phyloP scores from a whole-genome alignment of 176 grass and related monocot genomes.

The Areca catechu region DNA sequence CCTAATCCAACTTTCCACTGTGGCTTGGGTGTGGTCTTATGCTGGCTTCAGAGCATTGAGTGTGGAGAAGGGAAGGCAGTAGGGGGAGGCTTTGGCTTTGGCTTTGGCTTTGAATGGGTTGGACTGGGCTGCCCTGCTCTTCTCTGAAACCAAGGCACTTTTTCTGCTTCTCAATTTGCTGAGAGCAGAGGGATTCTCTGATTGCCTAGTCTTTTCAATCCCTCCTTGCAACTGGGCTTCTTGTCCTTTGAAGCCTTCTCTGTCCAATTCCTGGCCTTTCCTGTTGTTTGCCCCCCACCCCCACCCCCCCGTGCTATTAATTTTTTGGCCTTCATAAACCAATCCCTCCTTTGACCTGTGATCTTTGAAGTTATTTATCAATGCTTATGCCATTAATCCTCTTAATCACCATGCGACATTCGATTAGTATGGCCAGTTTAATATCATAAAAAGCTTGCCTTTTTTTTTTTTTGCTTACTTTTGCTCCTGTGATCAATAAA shows the following conservation, averaged over 20 bases:
- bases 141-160: constrained; percentile 5
- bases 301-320: background rate
- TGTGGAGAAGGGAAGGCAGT: no score
- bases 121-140: background rate
- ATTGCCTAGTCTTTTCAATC: constrained; percentile 17
- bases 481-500: constrained; percentile 5
- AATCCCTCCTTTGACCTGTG: no score
- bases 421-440: background rate
- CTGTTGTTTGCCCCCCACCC: background rate
- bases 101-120: constrained; percentile 4
- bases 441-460: background rate
- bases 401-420: background rate
- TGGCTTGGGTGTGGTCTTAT: background rate
- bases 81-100: background rate
- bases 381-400: no score
- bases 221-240: constrained; percentile 1
- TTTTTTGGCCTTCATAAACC: background rate
- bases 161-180: background rate
- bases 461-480: constrained; percentile 1
- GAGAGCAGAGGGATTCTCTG: background rate
- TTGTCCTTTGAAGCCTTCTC: background rate
- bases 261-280: background rate
- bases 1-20: background rate
- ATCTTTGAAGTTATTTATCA: no score
- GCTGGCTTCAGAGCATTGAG: background rate